Conservation (phyloP, 1,139 yeast genomes). For the Candida pseudoviswanathii region DNA sequence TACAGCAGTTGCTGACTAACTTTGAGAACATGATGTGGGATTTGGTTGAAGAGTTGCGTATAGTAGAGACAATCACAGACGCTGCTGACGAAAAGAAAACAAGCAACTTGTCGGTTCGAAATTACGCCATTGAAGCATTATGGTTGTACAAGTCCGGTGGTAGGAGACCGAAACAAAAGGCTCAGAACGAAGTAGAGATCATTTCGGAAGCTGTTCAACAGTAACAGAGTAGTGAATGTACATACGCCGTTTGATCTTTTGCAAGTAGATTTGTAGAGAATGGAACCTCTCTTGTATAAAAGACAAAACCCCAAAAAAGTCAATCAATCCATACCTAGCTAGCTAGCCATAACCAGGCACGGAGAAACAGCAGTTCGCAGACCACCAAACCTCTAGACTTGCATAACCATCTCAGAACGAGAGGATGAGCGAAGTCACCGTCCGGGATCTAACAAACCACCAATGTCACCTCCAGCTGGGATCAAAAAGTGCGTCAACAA, state of each 20-base stretch:
- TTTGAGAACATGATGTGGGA: slow-evolving; percentile 78
- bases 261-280: neutral
- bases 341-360: neutral
- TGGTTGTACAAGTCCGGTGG: slow-evolving; percentile 93
- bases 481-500: neutral
- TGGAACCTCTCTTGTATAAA: neutral
- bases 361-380: neutral
- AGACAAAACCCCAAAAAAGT: neutral
- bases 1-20: slow-evolving; percentile 38
- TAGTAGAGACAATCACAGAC: slow-evolving; percentile 71
- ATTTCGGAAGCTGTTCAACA: slow-evolving; percentile 14
- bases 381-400: neutral
- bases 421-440: neutral
- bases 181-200: slow-evolving; percentile 16
- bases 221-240: slow-evolving; percentile 7
- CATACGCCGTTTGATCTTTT: slow-evolving; percentile 2
- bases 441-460: neutral
- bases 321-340: neutral
- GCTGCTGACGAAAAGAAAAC: slow-evolving; percentile 74
- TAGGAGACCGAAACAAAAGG: slow-evolving; percentile 38
- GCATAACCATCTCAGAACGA: slow-evolving; percentile 2
- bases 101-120: slow-evolving; percentile 71
- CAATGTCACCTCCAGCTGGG: neutral
- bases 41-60: slow-evolving; percentile 61
- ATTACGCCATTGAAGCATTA: slow-evolving; percentile 87